Evolutionary conservation across 2,329 filamentous ascomycete genomes (phyloP).

Genomic region (Coniochaeta sp.): DNA sequence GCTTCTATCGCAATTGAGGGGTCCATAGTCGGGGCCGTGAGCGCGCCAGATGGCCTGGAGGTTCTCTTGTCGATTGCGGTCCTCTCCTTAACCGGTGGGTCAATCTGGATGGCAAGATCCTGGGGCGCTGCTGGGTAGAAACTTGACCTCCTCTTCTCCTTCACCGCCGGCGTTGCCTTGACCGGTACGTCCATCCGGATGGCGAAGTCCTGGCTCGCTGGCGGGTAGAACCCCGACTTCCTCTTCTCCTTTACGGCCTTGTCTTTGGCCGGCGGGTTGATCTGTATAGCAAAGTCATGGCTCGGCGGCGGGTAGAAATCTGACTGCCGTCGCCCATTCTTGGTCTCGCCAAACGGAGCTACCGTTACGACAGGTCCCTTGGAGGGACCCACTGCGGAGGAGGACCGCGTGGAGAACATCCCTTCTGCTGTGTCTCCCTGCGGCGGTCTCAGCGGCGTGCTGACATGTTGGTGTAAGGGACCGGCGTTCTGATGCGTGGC

Average conservation of each 20-base stretch:
- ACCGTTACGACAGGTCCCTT: not conserved
- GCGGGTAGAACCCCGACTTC: not conserved
- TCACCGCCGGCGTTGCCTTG: not conserved
- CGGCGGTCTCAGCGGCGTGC: constrained; percentile 9
- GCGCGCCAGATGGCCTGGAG: not conserved
- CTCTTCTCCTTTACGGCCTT: not conserved
- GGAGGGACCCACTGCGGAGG: not conserved
- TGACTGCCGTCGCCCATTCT: not conserved
- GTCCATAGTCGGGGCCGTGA: constrained; percentile 2
- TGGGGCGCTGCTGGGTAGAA: not conserved
- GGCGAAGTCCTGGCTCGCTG: not conserved
- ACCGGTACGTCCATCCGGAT: not conserved
- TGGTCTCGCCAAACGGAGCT: not conserved
- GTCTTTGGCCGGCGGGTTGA: not conserved
- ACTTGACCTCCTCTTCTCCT: not conserved
- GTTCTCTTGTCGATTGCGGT: not conserved
- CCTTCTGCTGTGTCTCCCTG: not conserved
- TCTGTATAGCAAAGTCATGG: not conserved
- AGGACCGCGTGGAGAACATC: not conserved
- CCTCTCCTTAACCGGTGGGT: not conserved
- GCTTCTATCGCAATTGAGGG: constrained; percentile 5
- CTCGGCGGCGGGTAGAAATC: not conserved
- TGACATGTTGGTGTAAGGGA: constrained; percentile 2
- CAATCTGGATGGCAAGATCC: not conserved
- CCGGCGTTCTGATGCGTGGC: not conserved